Evolutionary conservation across 305 asterid genomes (phyloP).

Genomic region (Solanum hybrid): DNA sequence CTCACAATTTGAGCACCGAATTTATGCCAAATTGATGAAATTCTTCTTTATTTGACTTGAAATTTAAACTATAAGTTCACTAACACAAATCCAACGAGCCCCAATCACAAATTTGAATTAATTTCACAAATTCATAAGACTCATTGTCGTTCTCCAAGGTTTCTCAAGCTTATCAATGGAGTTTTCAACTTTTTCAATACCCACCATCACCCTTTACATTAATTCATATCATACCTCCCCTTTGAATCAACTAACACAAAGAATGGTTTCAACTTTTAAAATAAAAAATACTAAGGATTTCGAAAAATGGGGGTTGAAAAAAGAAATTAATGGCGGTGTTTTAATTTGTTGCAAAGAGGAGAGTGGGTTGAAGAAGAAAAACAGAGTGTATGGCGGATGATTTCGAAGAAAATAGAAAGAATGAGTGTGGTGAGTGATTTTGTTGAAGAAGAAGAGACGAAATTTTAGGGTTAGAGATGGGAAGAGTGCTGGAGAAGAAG

Average conservation of each 20-base stretch:
- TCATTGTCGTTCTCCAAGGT: background rate
- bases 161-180: background rate
- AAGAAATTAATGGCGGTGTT: background rate
- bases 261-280: background rate
- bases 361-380: background rate
- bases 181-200: background rate
- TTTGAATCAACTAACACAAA: background rate
- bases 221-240: background rate
- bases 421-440: background rate
- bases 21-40: background rate
- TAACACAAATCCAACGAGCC: background rate
- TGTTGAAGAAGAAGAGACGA: background rate
- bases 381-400: background rate
- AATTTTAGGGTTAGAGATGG: no score
- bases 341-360: background rate
- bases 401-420: no score
- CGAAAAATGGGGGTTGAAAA: background rate
- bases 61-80: background rate
- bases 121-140: background rate
- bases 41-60: background rate
- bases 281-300: no score
- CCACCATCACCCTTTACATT: background rate
- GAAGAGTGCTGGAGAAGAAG: no score
- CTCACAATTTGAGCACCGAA: background rate
- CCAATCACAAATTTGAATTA: background rate